These are phyloP conservation scores for Suillus weaverae DNA, from an alignment of 768 basidiomycete species.

Conservation along the genomic window DNA sequence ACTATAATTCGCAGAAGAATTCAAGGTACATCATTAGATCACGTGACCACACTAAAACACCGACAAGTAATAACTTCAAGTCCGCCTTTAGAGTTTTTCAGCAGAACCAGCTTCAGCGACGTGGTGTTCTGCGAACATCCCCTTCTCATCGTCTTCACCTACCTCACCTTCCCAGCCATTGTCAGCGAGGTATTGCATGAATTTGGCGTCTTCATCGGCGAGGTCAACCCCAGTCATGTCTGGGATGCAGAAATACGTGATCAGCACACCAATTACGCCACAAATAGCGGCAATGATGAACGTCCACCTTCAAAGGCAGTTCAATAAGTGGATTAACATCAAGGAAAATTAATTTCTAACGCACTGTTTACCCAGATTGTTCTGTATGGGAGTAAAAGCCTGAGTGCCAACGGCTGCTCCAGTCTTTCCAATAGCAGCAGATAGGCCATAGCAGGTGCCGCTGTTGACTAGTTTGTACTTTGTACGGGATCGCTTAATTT, in stretches of 20 bases:
- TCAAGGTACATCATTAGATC: neutral
- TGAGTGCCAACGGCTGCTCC: slow-evolving; percentile 75
- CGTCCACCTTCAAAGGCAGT: slow-evolving; percentile 48
- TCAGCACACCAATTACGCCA: slow-evolving; percentile 58
- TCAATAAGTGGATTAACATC: neutral
- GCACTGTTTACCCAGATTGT: slow-evolving; percentile 63
- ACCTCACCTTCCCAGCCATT: slow-evolving; percentile 69
- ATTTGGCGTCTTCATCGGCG: slow-evolving; percentile 62
- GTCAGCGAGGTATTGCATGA: slow-evolving; percentile 56
- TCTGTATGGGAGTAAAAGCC: slow-evolving; percentile 68
- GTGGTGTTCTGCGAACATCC: slow-evolving; percentile 21
- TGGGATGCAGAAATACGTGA: slow-evolving; percentile 69
- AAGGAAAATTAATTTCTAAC: slow-evolving; percentile 14
- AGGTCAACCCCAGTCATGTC: slow-evolving; percentile 69
- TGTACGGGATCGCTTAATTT: neutral
- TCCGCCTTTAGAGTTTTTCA: slow-evolving; percentile 11
- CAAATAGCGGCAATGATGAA: slow-evolving; percentile 72
- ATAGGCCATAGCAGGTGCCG: slow-evolving; percentile 70
- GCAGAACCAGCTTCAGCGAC: slow-evolving; percentile 16
- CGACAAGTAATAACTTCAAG: neutral
- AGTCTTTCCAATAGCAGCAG: slow-evolving; percentile 66
- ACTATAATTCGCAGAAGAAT: neutral
- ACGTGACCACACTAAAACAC: neutral
- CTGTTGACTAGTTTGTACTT: slow-evolving; percentile 26
- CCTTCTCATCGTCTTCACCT: slow-evolving; percentile 51